phyloP scores from a whole-genome alignment of 2,329 filamentous ascomycete species.

The Fusarium sp. region DNA sequence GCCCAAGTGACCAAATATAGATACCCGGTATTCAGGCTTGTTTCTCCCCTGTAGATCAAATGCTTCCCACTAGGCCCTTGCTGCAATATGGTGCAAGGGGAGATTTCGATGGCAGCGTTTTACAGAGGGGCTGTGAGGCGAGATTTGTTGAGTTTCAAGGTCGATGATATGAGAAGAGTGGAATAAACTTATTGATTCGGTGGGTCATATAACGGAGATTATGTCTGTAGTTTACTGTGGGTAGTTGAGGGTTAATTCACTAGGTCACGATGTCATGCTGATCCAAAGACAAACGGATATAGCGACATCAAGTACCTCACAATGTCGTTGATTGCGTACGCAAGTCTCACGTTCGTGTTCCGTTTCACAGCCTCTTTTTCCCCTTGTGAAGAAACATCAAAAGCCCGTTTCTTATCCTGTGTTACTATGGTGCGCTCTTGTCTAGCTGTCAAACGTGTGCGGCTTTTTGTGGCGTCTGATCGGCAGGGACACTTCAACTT shows the following conservation, averaged over 20 bases:
- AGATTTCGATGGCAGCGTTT: background rate
- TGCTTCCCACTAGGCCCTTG: slow-evolving; percentile 4
- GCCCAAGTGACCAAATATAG: background rate
- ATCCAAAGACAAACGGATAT: background rate
- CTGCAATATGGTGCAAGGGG: slow-evolving; percentile 10
- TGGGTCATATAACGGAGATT: too few relatives aligned
- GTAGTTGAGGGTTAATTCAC: background rate
- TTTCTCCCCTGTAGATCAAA: slow-evolving; percentile 19
- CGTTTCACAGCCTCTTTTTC: slow-evolving; percentile 19
- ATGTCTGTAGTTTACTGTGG: too few relatives aligned
- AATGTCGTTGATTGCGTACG: slow-evolving; percentile 30
- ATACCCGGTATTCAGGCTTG: background rate
- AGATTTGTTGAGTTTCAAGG: background rate
- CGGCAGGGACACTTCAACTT: slow-evolving; percentile 15
- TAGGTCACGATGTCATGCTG: background rate
- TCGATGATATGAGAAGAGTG: too few relatives aligned
- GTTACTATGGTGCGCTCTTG: slow-evolving; percentile 12
- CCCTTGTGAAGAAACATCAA: slow-evolving; percentile 10
- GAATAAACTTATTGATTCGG: too few relatives aligned
- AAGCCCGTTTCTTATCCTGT: slow-evolving; percentile 13
- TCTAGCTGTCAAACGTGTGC: slow-evolving; percentile 23
- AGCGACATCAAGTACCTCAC: background rate
- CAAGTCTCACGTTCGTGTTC: slow-evolving; percentile 35
- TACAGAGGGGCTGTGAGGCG: background rate
- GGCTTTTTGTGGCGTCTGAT: slow-evolving; percentile 29